Evolutionary conservation across 176 grass and related monocot species (phyloP), one percentile per base, ranked within the genome.

Genomic region (Poa pratensis): DNA sequence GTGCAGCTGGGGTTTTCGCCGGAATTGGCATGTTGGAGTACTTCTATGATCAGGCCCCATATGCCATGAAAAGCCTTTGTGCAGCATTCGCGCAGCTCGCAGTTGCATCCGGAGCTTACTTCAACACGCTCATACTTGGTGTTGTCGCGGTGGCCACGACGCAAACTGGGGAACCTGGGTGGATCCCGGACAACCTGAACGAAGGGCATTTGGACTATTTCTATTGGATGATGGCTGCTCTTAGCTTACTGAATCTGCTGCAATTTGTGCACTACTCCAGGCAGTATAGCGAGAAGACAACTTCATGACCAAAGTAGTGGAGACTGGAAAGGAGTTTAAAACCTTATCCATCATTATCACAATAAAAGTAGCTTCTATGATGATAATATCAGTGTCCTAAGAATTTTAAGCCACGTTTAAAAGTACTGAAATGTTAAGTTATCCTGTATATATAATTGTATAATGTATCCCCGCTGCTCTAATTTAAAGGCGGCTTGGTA

Each of bases 41-140:
- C 60, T 89, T 89, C 68, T 86, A 89, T 52, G 59, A 89, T 22
- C 74, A 89, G 75, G 75, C 86, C 66, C 90, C 90, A 1, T 39
- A 73, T 12, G 34, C 75, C 37, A 86, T 89, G 86, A 75, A 70
- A 45, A 92, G 90, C 87, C 42, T 86, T 3, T 82, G 90, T 30
- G 58, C 57, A 3, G 67, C 83, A 0, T 42, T 88, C 0, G n/a
- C 20, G 6, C 66, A 48, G 3, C 85, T 88, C 34, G 22, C 79
- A 50, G 14, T 73, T 73, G 42, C 70, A 16, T 49, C 70, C 1
- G 43, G 22, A 16, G 22, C 70, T 49, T 73, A 73, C 43, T 73
- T 73, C 43, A 73, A 73, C 14, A 46, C 70, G 3, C 42, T 73
- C 14, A 1, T 73, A 18, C 27, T 73, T 17, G 46, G 70, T 49